Base-by-base conservation (phyloP, 495 filamentous ascomycete genomes). In the Hapsidospora chrysogenum region DNA sequence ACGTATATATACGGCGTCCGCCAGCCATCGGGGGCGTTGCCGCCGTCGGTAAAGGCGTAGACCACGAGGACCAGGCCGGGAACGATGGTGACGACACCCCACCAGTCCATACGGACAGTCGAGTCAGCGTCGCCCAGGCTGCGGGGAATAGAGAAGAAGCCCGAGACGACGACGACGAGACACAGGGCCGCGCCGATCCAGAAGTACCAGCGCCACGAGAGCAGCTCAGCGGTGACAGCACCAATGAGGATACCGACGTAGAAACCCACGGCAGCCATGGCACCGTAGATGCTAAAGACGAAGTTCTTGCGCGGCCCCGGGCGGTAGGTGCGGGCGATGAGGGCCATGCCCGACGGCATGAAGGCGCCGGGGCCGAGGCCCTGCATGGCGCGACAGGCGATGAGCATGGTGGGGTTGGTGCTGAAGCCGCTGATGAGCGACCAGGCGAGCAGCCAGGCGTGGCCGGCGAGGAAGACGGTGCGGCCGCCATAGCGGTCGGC, bases 231-330 rank as follows among this genome's bases (percentile, higher is more conserved):
- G 10, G 62, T 57, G 1, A 81, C 14, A 0, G 79, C 80, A 4
- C 77, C 76, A 37, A 84, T 66, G 46, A 82, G 77, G 35, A 83
- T 76, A 0, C 79, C 80, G 14, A 60, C 47, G 41, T 77, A 83
- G 55, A 84, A 84, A 0, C 80, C 78, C 0, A 80, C 35, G 1
- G 71, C 66, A 0, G 78, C 78, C 42, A 63, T 71, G 2, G 68
- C 73, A 0, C 79, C 79, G 48, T 82, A 83, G 3, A 82, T 52
- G 31, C 66, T 71, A 50, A 83, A 83, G 2, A 81, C 66, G 9
- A 82, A 39, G 46, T 83, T 85, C 52, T 84, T 84, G 9, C 80
- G 60, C 6, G 75, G 76, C 0, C 78, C 80, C 0, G 80, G 80
- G n/a, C 80, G 63, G 45, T 85, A 85, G 8, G 66, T 68, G 40